Evolutionary conservation across 441 rosid genomes (phyloP).

Genomic region (Cnidoscolus chayamansa): DNA sequence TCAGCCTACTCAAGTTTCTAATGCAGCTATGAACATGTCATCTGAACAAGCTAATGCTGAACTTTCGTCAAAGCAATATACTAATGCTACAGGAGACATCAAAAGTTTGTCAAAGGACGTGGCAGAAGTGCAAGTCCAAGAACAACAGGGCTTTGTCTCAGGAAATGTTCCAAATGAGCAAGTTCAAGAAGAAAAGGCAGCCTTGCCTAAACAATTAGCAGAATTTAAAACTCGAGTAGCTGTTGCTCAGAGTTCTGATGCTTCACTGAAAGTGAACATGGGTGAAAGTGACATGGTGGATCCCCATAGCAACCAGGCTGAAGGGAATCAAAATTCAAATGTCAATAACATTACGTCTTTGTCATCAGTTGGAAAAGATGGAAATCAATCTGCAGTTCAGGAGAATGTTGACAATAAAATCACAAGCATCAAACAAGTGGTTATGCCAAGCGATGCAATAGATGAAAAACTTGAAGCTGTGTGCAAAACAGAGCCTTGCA

Average conservation of each 20-base stretch:
- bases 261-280: constrained; percentile 21
- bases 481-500: constrained; percentile 26
- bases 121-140: constrained; percentile 35
- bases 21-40: constrained; percentile 22
- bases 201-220: constrained; percentile 24
- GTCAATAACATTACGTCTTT: constrained; percentile 13
- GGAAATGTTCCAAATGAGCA: constrained; percentile 25
- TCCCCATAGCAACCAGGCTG: constrained; percentile 12
- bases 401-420: constrained; percentile 22
- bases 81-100: constrained; percentile 27
- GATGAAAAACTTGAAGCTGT: constrained; percentile 33
- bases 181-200: constrained; percentile 27
- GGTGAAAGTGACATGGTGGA: constrained; percentile 23
- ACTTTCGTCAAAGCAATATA: constrained; percentile 35
- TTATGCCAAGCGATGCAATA: background rate
- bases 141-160: constrained; percentile 28
- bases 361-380: constrained; percentile 18
- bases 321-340: constrained; percentile 29
- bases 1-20: constrained; percentile 30
- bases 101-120: constrained; percentile 26
- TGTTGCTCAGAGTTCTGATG: constrained; percentile 27
- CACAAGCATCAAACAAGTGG: constrained; percentile 5
- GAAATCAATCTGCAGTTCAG: constrained; percentile 18
- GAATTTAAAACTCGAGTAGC: constrained; percentile 29
- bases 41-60: constrained; percentile 38